Evolutionary conservation across 2,329 filamentous ascomycete genomes (phyloP).

Genomic region (Cladosporium sp.): DNA sequence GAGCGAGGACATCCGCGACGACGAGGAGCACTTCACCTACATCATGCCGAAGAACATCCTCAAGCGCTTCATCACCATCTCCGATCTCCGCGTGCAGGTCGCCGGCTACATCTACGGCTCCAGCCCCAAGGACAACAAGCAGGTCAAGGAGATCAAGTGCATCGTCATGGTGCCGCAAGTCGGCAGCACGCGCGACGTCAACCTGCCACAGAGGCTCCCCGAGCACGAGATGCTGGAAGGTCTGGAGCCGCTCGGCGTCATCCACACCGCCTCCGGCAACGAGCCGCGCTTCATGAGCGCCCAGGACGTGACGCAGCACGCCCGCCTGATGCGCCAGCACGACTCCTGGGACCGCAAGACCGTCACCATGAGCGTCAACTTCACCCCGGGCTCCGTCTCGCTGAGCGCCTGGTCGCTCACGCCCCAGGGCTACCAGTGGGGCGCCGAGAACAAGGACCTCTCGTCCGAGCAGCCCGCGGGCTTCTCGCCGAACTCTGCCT

Average conservation of each 20-base stretch:
- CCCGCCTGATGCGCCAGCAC: slow-evolving; percentile 81
- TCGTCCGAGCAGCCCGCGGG: slow-evolving; percentile 90
- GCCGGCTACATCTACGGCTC: slow-evolving; percentile 91
- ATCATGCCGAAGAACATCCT: slow-evolving; percentile 99
- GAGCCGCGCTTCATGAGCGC: slow-evolving; percentile 96
- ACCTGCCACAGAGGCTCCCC: slow-evolving; percentile 81
- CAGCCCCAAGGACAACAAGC: slow-evolving; percentile 87
- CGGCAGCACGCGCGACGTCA: slow-evolving; percentile 83
- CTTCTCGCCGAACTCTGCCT: slow-evolving; percentile 66
- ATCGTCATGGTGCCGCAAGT: slow-evolving; percentile 98
- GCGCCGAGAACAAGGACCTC: slow-evolving; percentile 87
- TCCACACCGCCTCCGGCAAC: slow-evolving; percentile 91
- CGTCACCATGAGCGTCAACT: slow-evolving; percentile 89
- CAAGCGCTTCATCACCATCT: slow-evolving; percentile 96
- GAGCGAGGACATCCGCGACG: slow-evolving; percentile 84
- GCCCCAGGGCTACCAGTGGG: slow-evolving; percentile 92
- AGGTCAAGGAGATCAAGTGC: slow-evolving; percentile 93
- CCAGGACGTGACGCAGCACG: slow-evolving; percentile 88
- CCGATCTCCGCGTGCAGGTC: slow-evolving; percentile 92
- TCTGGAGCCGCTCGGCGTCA: slow-evolving; percentile 86
- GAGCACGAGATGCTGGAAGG: slow-evolving; percentile 83
- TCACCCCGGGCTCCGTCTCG: slow-evolving; percentile 93
- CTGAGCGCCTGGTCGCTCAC: slow-evolving; percentile 90
- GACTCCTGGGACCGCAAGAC: slow-evolving; percentile 80
- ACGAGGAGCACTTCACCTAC: slow-evolving; percentile 85